Conservation (phyloP, 352 stramenopile genomes). For the Phytophthora nicotianae region DNA sequence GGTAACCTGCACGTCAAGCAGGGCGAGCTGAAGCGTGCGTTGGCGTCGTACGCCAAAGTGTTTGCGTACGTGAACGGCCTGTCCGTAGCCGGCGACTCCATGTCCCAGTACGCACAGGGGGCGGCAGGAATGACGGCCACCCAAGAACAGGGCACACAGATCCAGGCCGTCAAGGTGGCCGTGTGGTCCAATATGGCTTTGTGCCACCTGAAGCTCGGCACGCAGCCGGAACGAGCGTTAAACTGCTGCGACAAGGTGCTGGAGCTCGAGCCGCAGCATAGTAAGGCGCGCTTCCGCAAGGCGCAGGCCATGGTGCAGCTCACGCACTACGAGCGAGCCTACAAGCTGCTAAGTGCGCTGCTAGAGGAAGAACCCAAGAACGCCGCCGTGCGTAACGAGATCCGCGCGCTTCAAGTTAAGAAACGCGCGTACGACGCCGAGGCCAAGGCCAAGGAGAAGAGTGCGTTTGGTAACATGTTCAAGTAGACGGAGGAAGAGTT, state of each 20-base stretch:
- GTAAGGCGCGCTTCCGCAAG: constrained; percentile 85
- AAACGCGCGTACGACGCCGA: constrained; percentile 70
- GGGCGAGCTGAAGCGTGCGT: constrained; percentile 62
- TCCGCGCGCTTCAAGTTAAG: constrained; percentile 53
- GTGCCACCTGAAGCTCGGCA: constrained; percentile 75
- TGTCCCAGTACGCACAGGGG: constrained; percentile 70
- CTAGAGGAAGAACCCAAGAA: constrained; percentile 75
- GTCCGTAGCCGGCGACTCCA: constrained; percentile 74
- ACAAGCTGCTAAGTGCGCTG: constrained; percentile 57
- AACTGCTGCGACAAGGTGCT: constrained; percentile 80
- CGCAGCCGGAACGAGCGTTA: constrained; percentile 54
- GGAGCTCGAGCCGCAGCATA: constrained; percentile 60
- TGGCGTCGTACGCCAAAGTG: constrained; percentile 72
- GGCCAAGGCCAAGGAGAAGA: constrained; percentile 59
- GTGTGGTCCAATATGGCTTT: constrained; percentile 85
- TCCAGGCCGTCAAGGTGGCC: constrained; percentile 70
- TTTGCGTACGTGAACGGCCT: constrained; percentile 87
- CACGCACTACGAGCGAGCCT: constrained; percentile 58
- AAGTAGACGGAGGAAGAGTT: constrained; percentile 47
- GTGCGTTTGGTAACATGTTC: constrained; percentile 77
- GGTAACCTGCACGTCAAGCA: constrained; percentile 73
- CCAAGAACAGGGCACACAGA: constrained; percentile 52
- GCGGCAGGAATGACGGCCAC: constrained; percentile 58
- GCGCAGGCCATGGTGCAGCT: constrained; percentile 72
- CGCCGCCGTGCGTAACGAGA: constrained; percentile 60